phyloP scores from a whole-genome alignment of 306 rosid species.

The Gleditsia sinensis region DNA sequence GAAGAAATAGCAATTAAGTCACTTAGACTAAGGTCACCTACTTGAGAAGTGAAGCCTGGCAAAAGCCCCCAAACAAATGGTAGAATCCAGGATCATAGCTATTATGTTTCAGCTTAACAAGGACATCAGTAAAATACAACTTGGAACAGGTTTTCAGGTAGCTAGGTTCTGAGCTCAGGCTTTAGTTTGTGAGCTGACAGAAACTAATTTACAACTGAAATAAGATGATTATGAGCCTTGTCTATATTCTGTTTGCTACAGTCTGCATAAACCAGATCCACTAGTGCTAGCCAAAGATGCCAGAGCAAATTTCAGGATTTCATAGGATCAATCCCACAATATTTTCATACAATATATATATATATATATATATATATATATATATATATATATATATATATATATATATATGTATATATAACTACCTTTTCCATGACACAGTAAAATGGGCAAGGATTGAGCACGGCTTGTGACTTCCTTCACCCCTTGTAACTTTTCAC shows the following conservation, averaged over 20 bases:
- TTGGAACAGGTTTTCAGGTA: not conserved
- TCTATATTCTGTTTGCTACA: not conserved
- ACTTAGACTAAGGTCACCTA: no score
- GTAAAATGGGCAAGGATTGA: constrained; percentile 74
- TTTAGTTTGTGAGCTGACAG: not conserved
- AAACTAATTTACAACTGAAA: not conserved
- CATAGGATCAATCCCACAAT: not conserved
- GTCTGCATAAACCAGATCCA: not conserved
- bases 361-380: no score
- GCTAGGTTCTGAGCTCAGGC: not conserved
- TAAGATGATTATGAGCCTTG: not conserved
- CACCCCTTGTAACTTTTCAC: constrained; percentile 60
- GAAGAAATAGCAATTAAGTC: no score
- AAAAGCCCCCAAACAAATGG: not conserved
- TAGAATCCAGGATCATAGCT: not conserved
- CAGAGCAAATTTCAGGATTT: not conserved
- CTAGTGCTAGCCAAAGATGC: not conserved
- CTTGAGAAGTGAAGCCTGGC: not conserved
- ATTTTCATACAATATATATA: not conserved
- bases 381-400: no score
- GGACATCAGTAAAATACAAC: not conserved
- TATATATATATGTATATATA: no score
- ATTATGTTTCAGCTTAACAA: not conserved
- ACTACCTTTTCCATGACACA: constrained; percentile 95
- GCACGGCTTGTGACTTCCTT: constrained; percentile 68